Evolutionary conservation across 2,329 filamentous ascomycete species (phyloP).

Genomic region (Pezicula carpinea): DNA sequence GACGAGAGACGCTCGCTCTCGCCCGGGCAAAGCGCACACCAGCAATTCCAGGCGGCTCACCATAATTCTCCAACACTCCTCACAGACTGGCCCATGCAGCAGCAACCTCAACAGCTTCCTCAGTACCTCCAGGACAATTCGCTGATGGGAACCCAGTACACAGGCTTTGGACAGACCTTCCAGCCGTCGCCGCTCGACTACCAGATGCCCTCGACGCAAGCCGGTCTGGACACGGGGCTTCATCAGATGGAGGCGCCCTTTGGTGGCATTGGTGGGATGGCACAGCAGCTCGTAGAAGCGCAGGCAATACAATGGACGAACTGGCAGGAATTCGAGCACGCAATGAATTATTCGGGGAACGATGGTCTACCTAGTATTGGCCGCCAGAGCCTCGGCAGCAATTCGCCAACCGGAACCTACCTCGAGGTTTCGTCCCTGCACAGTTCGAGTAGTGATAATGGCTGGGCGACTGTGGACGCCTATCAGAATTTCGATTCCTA

Average conservation of each 20-base stretch:
- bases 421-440: constrained; percentile 80
- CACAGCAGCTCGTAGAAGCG: constrained; percentile 52
- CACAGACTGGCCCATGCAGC: constrained; percentile 55
- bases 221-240: constrained; percentile 54
- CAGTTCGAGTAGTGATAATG: constrained; percentile 77
- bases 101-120: constrained; percentile 27
- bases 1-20: constrained; percentile 27
- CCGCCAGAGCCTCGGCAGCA: constrained; percentile 47
- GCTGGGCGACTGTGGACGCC: constrained; percentile 79
- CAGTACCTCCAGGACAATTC: constrained; percentile 29
- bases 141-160: constrained; percentile 28
- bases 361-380: constrained; percentile 43
- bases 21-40: constrained; percentile 38
- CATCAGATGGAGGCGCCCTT: constrained; percentile 60
- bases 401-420: constrained; percentile 74
- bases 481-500: constrained; percentile 68
- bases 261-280: constrained; percentile 44
- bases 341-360: constrained; percentile 47
- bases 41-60: constrained; percentile 37
- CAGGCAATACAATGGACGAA: constrained; percentile 62
- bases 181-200: constrained; percentile 29
- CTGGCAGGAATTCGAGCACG: constrained; percentile 75
- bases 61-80: constrained; percentile 43
- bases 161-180: constrained; percentile 23
- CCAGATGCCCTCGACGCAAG: constrained; percentile 50